These are phyloP conservation scores for Bruguiera parviflora DNA, from an alignment of 345 rosid genomes.

Conservation along the genomic window DNA sequence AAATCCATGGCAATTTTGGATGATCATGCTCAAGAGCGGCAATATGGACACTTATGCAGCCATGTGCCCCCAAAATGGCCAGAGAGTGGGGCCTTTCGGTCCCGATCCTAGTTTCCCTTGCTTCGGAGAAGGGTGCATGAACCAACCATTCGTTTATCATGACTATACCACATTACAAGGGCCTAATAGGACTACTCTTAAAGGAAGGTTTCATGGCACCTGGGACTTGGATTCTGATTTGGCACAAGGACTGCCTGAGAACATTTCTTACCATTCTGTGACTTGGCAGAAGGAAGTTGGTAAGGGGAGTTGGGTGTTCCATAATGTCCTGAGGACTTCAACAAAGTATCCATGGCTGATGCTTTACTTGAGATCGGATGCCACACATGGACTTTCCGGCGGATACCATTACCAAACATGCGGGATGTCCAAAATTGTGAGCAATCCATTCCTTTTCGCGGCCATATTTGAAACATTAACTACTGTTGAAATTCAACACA, in stretches of 20 bases:
- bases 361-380: conserved; percentile 35
- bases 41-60: conserved; percentile 63
- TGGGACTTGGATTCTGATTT: conserved; percentile 51
- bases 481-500: neutral
- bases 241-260: conserved; percentile 2
- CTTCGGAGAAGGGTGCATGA: conserved; percentile 78
- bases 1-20: conserved; percentile 91
- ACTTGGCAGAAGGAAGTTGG: conserved; percentile 23
- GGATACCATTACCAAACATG: conserved; percentile 30
- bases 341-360: conserved; percentile 30
- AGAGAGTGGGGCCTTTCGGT: conserved; percentile 41
- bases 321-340: conserved; percentile 27
- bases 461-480: too few relatives aligned
- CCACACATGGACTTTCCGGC: conserved; percentile 22
- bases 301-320: conserved; percentile 26
- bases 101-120: conserved; percentile 57
- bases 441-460: neutral
- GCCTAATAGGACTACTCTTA: conserved; percentile 39
- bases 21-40: conserved; percentile 89
- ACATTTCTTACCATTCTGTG: conserved; percentile 21
- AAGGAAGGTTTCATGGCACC: conserved; percentile 73
- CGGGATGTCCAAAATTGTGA: conserved; percentile 30
- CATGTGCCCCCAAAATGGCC: conserved; percentile 68
- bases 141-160: conserved; percentile 63
- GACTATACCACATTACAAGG: conserved; percentile 43